Evolutionary conservation across 106 monocot genomes (phyloP).

Genomic region (Ottelia alismoides): DNA sequence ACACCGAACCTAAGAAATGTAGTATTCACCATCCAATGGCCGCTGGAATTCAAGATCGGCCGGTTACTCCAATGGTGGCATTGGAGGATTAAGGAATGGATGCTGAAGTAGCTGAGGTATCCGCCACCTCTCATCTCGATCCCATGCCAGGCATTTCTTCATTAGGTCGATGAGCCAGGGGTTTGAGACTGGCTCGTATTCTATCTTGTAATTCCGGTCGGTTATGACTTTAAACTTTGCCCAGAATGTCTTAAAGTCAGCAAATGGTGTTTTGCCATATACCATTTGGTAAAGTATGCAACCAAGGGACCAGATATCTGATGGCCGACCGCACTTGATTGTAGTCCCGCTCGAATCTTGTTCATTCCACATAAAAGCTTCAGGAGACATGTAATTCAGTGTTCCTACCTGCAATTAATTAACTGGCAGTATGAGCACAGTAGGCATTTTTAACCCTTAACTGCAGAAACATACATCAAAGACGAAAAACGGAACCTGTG

Average conservation of each 20-base stretch:
- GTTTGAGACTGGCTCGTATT: constrained; percentile 53
- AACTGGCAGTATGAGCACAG: background rate
- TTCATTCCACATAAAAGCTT: constrained; percentile 96
- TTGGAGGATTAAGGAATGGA: constrained; percentile 72
- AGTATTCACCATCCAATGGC: too few species aligned
- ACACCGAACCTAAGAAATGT: too few species aligned
- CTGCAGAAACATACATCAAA: background rate
- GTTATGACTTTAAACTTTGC: constrained; percentile 90
- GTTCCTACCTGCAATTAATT: constrained; percentile 72
- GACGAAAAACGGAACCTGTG: constrained; percentile 38
- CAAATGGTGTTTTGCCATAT: constrained; percentile 88
- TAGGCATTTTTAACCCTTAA: background rate
- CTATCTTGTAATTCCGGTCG: constrained; percentile 52
- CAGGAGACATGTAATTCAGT: constrained; percentile 98
- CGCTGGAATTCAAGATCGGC: too few species aligned
- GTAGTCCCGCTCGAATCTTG: constrained; percentile 47
- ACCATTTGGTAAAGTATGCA: constrained; percentile 99
- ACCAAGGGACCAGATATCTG: constrained; percentile 99
- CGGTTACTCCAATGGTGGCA: constrained; percentile 18
- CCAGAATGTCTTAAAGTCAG: constrained; percentile 94
- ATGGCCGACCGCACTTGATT: constrained; percentile 92
- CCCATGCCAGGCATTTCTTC: constrained; percentile 86
- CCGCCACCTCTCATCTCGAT: constrained; percentile 74
- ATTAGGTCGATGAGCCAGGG: constrained; percentile 86
- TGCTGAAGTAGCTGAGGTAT: constrained; percentile 85